Evolutionary conservation across 352 stramenopile genomes (phyloP), one percentile per base, ranked within the genome.

Genomic region (Phytophthora vignae): DNA sequence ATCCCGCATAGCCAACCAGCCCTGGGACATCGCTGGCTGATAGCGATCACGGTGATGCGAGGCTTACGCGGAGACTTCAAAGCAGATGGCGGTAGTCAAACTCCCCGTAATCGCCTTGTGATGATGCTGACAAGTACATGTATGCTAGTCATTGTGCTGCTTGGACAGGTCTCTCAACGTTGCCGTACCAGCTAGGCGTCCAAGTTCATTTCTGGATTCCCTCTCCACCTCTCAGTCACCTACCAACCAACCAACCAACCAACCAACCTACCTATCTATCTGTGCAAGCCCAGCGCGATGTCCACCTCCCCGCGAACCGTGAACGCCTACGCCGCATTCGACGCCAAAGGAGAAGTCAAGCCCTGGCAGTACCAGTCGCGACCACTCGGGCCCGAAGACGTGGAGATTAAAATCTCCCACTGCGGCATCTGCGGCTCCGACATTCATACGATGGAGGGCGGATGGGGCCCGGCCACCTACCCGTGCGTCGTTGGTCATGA

Each of bases 271-370:
- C n/a, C n/a, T n/a, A n/a, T n/a, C 0, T n/a, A 19, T 12, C 40
- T 48, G 11, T 19, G n/a, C 17, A 15, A n/a, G 9, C 48, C 48
- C 17, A 55, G 7, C n/a, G 29, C 48, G 15, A 55, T 33, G 48
- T 55, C 48, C 11, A 57, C 50, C 21, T 25, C 52, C 12, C 48
- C 42, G 22, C 36, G 57, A 27, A 31, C 57, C 25, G 25, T 55
- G 22, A 64, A 55, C 57, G 17, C 58, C 9, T 56, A 56, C 58
- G 58, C 58, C 27, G 60, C 60, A 6, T 67, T 67, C 44, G 46
- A 59, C 25, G 25, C 31, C 60, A 59, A 67, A 31, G 60, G 42
- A 27, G 60, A 67, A 84, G 27, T 59, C 53, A 59, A 59, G 27
- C 53, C 53, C 27, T 59, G 53, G 53, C 53, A 59, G 53, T 59